phyloP scores from a whole-genome alignment of 345 rosid species.

The Salix caprea region DNA sequence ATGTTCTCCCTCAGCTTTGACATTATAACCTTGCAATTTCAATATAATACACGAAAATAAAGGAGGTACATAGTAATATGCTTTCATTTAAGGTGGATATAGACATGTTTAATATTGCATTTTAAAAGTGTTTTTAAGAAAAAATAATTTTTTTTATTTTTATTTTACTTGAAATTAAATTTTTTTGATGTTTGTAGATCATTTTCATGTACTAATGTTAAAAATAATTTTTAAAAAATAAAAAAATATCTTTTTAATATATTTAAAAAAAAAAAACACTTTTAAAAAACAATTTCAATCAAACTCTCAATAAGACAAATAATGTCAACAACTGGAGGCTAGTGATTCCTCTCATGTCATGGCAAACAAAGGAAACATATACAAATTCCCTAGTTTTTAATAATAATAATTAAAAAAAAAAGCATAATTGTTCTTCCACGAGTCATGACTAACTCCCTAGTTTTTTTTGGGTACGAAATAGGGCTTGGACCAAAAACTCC shows the following conservation, averaged over 20 bases:
- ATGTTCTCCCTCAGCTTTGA: not conserved
- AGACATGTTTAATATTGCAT: too few species aligned
- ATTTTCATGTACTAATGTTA: too few species aligned
- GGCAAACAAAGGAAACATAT: not conserved
- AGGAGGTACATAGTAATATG: not conserved
- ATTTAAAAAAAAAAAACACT: too few species aligned
- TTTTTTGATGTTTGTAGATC: too few species aligned
- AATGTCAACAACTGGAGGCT: not conserved
- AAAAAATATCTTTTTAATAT: too few species aligned
- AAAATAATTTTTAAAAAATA: too few species aligned
- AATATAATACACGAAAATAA: not conserved
- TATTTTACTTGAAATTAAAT: too few species aligned
- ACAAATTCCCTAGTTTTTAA: not conserved
- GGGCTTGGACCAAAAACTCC: not conserved
- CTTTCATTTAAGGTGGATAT: not conserved
- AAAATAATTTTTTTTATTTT: too few species aligned
- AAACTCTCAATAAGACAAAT: not conserved
- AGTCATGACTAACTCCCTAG: not conserved
- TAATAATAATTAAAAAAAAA: too few species aligned
- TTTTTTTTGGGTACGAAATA: not conserved
- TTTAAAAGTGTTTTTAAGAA: too few species aligned
- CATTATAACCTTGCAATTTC: not conserved
- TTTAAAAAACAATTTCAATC: too few species aligned
- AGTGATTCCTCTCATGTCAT: not conserved
- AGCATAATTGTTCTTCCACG: not conserved